Percentiles rank a stretch among this genome's conserved stretches.
These are phyloP conservation scores for Kuraishia capsulata DNA, from an alignment of 805 yeast genomes.

Conservation along the genomic window DNA sequence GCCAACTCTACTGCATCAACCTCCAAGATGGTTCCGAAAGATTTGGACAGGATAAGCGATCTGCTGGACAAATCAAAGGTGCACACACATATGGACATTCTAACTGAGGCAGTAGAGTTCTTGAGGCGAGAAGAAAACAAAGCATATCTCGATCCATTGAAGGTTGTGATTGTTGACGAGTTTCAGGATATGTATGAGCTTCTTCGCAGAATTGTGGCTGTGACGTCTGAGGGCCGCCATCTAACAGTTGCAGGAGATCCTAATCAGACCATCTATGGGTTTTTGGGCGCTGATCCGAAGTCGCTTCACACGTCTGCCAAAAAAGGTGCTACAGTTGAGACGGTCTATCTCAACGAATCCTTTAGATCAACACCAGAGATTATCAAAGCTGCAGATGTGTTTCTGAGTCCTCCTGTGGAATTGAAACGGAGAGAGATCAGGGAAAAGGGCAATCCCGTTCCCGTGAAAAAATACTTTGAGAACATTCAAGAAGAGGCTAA, in stretches of 20 bases:
- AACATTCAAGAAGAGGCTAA: conserved; percentile 27
- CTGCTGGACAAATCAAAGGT: not conserved
- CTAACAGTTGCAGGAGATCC: conserved; percentile 65
- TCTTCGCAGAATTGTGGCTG: conserved; percentile 33
- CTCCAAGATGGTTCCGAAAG: not conserved
- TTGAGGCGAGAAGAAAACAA: not conserved
- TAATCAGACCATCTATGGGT: conserved; percentile 61
- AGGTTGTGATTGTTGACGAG: conserved; percentile 56
- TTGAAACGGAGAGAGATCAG: conserved; percentile 6
- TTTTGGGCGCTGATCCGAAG: conserved; percentile 42
- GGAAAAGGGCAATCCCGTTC: conserved; percentile 12
- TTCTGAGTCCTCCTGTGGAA: conserved; percentile 9
- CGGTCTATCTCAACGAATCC: conserved; percentile 36
- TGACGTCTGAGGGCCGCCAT: conserved; percentile 34
- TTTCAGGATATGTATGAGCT: conserved; percentile 60
- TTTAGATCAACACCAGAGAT: conserved; percentile 59
- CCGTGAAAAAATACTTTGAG: conserved; percentile 16
- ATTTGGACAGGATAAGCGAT: not conserved
- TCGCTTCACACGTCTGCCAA: conserved; percentile 16
- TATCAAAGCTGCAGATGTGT: conserved; percentile 28
- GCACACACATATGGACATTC: not conserved
- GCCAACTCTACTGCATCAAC: not conserved
- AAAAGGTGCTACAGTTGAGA: conserved; percentile 8
- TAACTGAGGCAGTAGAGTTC: conserved; percentile 2
- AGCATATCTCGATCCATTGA: conserved; percentile 5